Conservation (phyloP, 257 asterid genomes). For the Osmanthus fragrans region DNA sequence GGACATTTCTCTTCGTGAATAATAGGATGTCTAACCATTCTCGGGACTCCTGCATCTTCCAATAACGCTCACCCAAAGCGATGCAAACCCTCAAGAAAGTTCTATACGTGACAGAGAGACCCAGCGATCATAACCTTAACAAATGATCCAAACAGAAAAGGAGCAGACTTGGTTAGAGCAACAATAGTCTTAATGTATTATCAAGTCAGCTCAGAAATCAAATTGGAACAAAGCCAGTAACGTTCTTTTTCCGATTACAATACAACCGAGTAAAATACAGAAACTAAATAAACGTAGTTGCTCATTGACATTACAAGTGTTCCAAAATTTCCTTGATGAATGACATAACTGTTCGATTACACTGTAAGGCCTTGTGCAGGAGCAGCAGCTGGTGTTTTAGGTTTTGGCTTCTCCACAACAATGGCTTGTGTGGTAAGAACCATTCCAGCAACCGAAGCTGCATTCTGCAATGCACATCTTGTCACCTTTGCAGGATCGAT, state of each 20-base stretch:
- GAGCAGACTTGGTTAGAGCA: neutral
- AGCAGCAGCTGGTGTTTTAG: conserved; percentile 48
- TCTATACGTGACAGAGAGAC: no score
- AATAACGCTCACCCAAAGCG: no score
- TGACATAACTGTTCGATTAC: conserved; percentile 19
- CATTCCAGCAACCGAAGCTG: conserved; percentile 98
- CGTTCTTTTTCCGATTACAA: neutral
- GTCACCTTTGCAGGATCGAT: conserved; percentile 98
- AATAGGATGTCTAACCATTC: no score
- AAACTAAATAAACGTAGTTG: neutral
- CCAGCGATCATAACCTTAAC: neutral
- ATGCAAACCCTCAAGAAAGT: no score
- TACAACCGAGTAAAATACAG: neutral
- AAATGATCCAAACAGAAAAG: neutral
- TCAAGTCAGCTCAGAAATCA: conserved; percentile 1
- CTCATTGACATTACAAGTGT: neutral
- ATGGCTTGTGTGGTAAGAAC: conserved; percentile 98
- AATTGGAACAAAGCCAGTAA: neutral
- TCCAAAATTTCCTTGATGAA: conserved; percentile 21
- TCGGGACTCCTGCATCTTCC: no score
- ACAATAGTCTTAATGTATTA: neutral
- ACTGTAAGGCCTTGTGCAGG: conserved; percentile 53
- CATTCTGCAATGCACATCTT: conserved; percentile 81
- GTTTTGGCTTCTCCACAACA: conserved; percentile 84
- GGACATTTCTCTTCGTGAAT: no score